These are phyloP conservation scores for Groenewaldozyma auringiensis DNA, from an alignment of 1,139 yeast genomes.

Conservation along the genomic window DNA sequence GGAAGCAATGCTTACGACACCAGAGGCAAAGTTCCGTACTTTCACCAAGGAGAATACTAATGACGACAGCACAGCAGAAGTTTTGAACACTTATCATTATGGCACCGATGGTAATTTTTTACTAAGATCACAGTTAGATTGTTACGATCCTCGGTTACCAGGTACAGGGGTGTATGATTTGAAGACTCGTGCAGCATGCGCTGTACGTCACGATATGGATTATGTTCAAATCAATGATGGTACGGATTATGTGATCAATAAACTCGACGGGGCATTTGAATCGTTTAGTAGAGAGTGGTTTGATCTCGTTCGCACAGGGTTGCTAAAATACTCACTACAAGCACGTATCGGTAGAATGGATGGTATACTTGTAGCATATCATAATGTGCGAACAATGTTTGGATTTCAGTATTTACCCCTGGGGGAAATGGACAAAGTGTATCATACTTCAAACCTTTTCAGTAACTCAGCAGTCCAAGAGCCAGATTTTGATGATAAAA, in stretches of 20 bases:
- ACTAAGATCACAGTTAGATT: conserved; percentile 87
- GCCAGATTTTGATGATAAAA: conserved; percentile 17
- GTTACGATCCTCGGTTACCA: conserved; percentile 67
- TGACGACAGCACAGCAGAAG: conserved; percentile 14
- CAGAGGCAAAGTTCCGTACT: conserved; percentile 40
- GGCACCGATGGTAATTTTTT: conserved; percentile 60
- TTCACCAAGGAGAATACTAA: conserved; percentile 18
- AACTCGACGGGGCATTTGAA: conserved; percentile 56
- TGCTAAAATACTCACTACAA: conserved; percentile 80
- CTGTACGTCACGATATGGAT: conserved; percentile 71
- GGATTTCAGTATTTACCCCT: conserved; percentile 88
- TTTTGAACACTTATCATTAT: conserved; percentile 51
- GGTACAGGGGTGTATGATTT: conserved; percentile 90
- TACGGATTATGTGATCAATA: conserved; percentile 58
- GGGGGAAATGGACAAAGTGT: conserved; percentile 55
- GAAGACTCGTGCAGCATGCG: conserved; percentile 84
- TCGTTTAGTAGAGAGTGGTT: conserved; percentile 71
- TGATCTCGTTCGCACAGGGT: conserved; percentile 68
- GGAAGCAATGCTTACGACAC: conserved; percentile 64
- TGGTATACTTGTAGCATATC: conserved; percentile 89
- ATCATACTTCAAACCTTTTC: conserved; percentile 38
- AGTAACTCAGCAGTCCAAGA: not conserved
- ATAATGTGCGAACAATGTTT: conserved; percentile 69
- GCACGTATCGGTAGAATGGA: conserved; percentile 97
- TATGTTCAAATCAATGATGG: conserved; percentile 50